Base-by-base conservation (phyloP, 2,329 filamentous ascomycete species). In the Fusarium kyushuense region DNA sequence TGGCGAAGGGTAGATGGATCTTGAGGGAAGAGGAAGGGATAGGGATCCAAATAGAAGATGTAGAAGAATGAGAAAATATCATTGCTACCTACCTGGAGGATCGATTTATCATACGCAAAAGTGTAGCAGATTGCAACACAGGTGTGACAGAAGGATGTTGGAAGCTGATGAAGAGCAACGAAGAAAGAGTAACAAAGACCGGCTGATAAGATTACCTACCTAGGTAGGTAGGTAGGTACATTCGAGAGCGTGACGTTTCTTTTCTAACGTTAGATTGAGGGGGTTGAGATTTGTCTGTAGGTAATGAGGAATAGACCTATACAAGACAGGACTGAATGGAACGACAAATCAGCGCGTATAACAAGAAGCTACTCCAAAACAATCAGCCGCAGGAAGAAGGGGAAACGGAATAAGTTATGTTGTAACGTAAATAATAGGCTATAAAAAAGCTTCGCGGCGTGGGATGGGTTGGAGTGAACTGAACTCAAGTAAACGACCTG, bases 401-500 rank as follows among this genome's bases (percentile, higher is more conserved):
- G 25, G 64, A 58, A 40, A 51, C 21, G 51, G 40, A 35, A 58
- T 36, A n/a, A 23, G 45, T 27, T 33, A 48, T 35, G 27, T 52
- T 63, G 32, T 56, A 47, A 53, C 49, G 35, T 42, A 53, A 53
- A 38, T 36, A 29, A 48, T 51, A 58, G 36, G 48, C 47, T 30
- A 43, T 48, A 29, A n/a, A 59, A 54, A 8, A 8, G n/a, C 42
- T 58, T 43, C 58, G 40, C 51, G 54, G 59, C 63, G 66, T 64
- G 66, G 66, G 66, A 69, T 68, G 55, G 40, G 40, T 23, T 42
- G 21, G 23, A 42, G 21, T 42, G 11, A 48, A 65, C 51, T 42
- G 54, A 54, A 59, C 65, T 69, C 62, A 40, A 40, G 67, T 67
- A 63, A 70, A 67, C 46, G 47, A 51, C 29, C 47, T 51, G 47